A percentile compares a stretch with the other conserved stretches of the same genome.
Evolutionary conservation across 2,329 filamentous ascomycete species (phyloP).

Genomic region (Colletotrichum ledebouriae): DNA sequence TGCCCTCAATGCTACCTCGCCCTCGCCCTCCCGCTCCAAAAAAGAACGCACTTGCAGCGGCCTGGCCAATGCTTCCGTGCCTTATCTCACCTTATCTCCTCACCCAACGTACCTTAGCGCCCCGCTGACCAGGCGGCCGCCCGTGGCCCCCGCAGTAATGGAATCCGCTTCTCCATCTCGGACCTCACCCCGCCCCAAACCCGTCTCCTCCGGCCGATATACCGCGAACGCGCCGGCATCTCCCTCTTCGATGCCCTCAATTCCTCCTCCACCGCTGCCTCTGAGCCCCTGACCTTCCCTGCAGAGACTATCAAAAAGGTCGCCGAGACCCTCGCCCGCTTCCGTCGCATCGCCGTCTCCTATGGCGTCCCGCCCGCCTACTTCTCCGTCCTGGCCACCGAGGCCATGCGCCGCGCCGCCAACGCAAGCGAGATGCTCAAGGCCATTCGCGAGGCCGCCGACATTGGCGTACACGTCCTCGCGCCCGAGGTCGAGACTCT

Average conservation of each 20-base stretch:
- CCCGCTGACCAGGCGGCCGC: slow-evolving; percentile 27
- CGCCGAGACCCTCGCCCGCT: slow-evolving; percentile 74
- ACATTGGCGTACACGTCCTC: slow-evolving; percentile 78
- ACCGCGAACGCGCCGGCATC: slow-evolving; percentile 82
- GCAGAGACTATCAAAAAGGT: slow-evolving; percentile 74
- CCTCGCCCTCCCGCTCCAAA: background rate
- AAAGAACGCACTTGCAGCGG: slow-evolving; percentile 15
- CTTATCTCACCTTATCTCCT: too few relatives aligned
- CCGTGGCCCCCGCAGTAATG: slow-evolving; percentile 73
- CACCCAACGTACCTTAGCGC: background rate
- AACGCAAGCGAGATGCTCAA: slow-evolving; percentile 79
- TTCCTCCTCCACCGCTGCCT: slow-evolving; percentile 54
- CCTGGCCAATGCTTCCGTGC: background rate
- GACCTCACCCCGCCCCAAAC: slow-evolving; percentile 79
- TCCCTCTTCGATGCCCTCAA: slow-evolving; percentile 88
- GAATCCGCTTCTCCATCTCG: slow-evolving; percentile 92
- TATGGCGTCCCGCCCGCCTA: slow-evolving; percentile 76
- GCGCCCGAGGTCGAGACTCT: slow-evolving; percentile 85
- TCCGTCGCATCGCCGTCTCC: slow-evolving; percentile 77
- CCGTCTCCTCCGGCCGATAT: slow-evolving; percentile 82
- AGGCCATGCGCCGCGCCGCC: slow-evolving; percentile 84
- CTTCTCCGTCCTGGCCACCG: slow-evolving; percentile 85
- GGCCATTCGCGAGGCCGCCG: slow-evolving; percentile 71
- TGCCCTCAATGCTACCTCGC: slow-evolving; percentile 19
- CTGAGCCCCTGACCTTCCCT: slow-evolving; percentile 58